Evolutionary conservation across 1,284 basidiomycete species (phyloP).

Genomic region (Microbotryomycetes sp.): DNA sequence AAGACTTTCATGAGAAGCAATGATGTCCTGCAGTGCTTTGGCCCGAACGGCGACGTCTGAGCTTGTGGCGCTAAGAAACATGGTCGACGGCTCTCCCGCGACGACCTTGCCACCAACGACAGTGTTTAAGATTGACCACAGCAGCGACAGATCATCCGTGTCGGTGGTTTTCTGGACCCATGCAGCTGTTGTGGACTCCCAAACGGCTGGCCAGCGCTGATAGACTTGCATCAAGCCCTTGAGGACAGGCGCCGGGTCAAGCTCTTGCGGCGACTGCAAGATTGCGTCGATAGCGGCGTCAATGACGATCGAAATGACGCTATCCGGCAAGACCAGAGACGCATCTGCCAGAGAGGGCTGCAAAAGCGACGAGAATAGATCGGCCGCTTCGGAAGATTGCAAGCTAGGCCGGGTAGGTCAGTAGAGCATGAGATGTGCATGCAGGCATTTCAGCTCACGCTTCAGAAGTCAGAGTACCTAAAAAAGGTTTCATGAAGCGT

Average conservation of each 20-base stretch:
- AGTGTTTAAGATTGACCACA: constrained; percentile 22
- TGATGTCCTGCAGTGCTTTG: constrained; percentile 40
- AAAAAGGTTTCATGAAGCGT: constrained; percentile 29
- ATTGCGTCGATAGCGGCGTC: neutral
- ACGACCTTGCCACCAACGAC: constrained; percentile 16
- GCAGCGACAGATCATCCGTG: constrained; percentile 3
- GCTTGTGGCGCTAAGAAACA: constrained; percentile 41
- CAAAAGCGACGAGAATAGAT: neutral
- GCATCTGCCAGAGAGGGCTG: neutral
- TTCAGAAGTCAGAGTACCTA: constrained; percentile 20
- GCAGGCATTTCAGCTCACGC: too few relatives aligned
- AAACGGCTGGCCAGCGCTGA: constrained; percentile 27
- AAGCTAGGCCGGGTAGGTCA: constrained; percentile 11
- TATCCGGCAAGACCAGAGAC: constrained; percentile 11
- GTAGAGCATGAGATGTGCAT: constrained; percentile 14
- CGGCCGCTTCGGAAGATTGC: constrained; percentile 6
- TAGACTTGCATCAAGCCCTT: constrained; percentile 22
- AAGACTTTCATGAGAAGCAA: constrained; percentile 19
- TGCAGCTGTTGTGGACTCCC: constrained; percentile 8
- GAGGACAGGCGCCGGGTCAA: neutral
- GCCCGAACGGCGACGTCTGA: constrained; percentile 43
- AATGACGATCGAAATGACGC: neutral
- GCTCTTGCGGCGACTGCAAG: neutral
- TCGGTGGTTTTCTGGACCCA: neutral
- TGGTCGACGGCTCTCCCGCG: constrained; percentile 5